Evolutionary conservation across 1,284 basidiomycete species (phyloP).

Genomic region (Neonothopanus nambi): DNA sequence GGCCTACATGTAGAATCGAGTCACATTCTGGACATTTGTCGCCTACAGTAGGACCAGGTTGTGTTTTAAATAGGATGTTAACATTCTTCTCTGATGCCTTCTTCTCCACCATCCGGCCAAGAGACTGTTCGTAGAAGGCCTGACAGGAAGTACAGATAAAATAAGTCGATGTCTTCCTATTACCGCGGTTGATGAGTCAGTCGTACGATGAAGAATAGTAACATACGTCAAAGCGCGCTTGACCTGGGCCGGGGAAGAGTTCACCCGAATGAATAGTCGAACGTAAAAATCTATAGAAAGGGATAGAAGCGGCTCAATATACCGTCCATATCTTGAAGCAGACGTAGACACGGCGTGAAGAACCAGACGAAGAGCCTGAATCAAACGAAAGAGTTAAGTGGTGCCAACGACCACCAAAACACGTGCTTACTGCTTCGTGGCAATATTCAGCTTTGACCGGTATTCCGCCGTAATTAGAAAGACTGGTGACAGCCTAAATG

Average conservation of each 20-base stretch:
- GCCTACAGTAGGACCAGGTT: conserved; percentile 68
- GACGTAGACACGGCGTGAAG: conserved; percentile 84
- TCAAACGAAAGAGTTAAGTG: conserved; percentile 6
- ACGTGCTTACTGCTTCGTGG: conserved; percentile 78
- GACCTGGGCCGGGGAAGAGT: conserved; percentile 80
- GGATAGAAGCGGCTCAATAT: conserved; percentile 88
- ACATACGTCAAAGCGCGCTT: conserved; percentile 80
- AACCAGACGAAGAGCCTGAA: conserved; percentile 84
- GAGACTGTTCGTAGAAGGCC: conserved; percentile 74
- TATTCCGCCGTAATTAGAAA: conserved; percentile 95
- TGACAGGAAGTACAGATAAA: conserved; percentile 86
- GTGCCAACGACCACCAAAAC: conserved; percentile 4
- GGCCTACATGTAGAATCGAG: conserved; percentile 66
- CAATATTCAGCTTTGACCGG: conserved; percentile 91
- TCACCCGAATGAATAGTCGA: conserved; percentile 85
- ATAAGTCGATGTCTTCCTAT: conserved; percentile 80
- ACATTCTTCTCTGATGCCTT: conserved; percentile 51
- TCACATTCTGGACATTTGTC: conserved; percentile 84
- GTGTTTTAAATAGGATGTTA: conserved; percentile 71
- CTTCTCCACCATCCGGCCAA: conserved; percentile 70
- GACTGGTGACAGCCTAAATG: conserved; percentile 53
- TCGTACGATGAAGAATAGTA: conserved; percentile 3
- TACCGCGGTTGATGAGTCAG: conserved; percentile 12
- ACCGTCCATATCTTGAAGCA: conserved; percentile 90
- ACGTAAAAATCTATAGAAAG: conserved; percentile 99